Base-by-base conservation (phyloP, 306 rosid genomes). In the Corylus americana region DNA sequence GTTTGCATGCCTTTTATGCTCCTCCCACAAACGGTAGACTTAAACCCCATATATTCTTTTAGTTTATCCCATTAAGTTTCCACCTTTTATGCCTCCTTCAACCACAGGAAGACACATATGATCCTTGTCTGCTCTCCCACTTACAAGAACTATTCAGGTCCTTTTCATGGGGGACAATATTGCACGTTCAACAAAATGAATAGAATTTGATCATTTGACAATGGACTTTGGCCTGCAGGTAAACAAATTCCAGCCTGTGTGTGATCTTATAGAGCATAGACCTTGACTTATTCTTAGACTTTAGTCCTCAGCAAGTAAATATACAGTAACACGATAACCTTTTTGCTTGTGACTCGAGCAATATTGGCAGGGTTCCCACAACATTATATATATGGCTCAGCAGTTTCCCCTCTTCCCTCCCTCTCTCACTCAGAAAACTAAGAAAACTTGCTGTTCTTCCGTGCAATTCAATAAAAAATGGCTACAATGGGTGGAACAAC, bases 161-260 rank as follows among this genome's bases (percentile, higher is more conserved):
- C 31, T 57, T 72, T 85, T 87, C 88, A 73, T 27, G 49, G 86
- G 68, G 45, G 83, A 87, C 95, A 42, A 6, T 42, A 0, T 42
- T 42, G 7, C 45, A 0, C 0, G 45, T 42, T 8, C 45, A 6
- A 42, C 11, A 16, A 49, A 35, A 58, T 22, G 25, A 66, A 53
- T 25, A 70, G 14, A 11, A 39, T 39, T 61, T 5, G 29, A 35
- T 25, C 11, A 39, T 39, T 61, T 5, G 29, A 35, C 18, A 20
- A 39, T 78, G 50, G 45, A 42, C 37, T 64, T 0, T 10, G 17
- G 44, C 16, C 73, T 1, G 39, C 61, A 0, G 45, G 20, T 11
- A 9, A 50, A 58, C 20, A 27, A 25, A 25, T 76, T 62, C 18
- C 22, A 67, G 11, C 49, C 62, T 78, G 73, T 64, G 47, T 71